Percentiles rank a stretch among this genome's conserved stretches.
These are phyloP conservation scores for Simplicillium sp. DNA, from an alignment of 2,329 filamentous ascomycete species.

Conservation along the genomic window DNA sequence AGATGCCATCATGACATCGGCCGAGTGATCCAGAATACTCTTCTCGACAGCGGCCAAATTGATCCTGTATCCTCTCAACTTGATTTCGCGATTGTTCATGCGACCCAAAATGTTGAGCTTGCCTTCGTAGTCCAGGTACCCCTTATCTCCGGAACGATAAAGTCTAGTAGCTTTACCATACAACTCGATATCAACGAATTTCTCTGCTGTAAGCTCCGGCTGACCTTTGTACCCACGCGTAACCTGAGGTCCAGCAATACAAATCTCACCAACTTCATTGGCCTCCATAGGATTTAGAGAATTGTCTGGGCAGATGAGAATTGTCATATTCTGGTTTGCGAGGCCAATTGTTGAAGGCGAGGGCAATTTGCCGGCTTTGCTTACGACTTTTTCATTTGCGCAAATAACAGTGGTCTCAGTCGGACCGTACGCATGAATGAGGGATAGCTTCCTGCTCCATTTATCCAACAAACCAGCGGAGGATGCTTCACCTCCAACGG, in stretches of 20 bases:
- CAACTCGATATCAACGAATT: background rate
- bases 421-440: constrained; percentile 3
- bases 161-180: background rate
- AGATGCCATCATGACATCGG: background rate
- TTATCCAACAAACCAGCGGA: constrained; percentile 1
- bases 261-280: constrained; percentile 1
- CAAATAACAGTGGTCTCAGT: constrained; percentile 4
- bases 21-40: constrained; percentile 1
- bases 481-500: constrained; percentile 4
- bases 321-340: background rate
- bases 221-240: constrained; percentile 1
- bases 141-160: constrained; percentile 3
- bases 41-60: constrained; percentile 4
- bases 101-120: constrained; percentile 3
- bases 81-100: constrained; percentile 4
- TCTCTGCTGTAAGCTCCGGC: constrained; percentile 1
- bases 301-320: background rate
- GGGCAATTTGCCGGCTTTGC: background rate
- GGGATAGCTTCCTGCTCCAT: constrained; percentile 1
- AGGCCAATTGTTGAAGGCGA: background rate
- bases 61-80: constrained; percentile 3
- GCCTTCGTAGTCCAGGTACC: background rate
- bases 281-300: background rate
- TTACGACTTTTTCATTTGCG: background rate
- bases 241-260: constrained; percentile 1